Base-by-base conservation (phyloP, 257 asterid species). In the Cynanchum wilfordii region DNA sequence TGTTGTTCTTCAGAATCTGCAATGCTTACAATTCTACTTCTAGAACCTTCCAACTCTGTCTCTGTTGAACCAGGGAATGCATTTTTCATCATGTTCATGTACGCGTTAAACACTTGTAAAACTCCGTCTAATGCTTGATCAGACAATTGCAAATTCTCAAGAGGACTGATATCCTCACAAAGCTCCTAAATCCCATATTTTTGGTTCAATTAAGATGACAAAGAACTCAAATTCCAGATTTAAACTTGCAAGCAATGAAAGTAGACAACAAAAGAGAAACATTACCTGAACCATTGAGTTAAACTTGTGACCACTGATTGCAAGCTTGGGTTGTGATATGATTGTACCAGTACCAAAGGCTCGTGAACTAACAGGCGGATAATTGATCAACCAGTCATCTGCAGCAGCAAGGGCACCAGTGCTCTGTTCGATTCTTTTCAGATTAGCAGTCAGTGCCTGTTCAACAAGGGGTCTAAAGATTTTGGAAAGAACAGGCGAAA, bases 81-180 rank as follows among this genome's bases (percentile, higher is more conserved):
- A 45, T 76, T 84, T 69, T 91, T 85, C 88, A 93, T 68, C 85
- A 84, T 78, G 82, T 77, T 83, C 52, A 93, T 79, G 7, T 84
- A 91, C 42, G 88, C 82, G 13, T 89, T 89, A 65, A 93, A 91
- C 3, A 83, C 89, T 33, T 85, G 94, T 55, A 91, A 2, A 10
- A 89, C 86, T 64, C 98, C 97, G 74, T 91, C 96, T 72, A 88
- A 51, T 24, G 98, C 90, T 68, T 73, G 87, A 55, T 88, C 96
- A 3, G 89, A 86, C 70, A 91, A 72, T 76, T 87, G 89, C 82
- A 86, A 75, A 82, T 82, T 84, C 72, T 93, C 96, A 0, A 93
- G 91, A 52, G 97, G 88, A 69, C 97, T 88, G 51, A 91, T 82
- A 73, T 93, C 98, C 83, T 91, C 97, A 49, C 97, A 93, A 52